phyloP scores from a whole-genome alignment of 2,329 filamentous ascomycete genomes.

The Fusarium sp. region DNA sequence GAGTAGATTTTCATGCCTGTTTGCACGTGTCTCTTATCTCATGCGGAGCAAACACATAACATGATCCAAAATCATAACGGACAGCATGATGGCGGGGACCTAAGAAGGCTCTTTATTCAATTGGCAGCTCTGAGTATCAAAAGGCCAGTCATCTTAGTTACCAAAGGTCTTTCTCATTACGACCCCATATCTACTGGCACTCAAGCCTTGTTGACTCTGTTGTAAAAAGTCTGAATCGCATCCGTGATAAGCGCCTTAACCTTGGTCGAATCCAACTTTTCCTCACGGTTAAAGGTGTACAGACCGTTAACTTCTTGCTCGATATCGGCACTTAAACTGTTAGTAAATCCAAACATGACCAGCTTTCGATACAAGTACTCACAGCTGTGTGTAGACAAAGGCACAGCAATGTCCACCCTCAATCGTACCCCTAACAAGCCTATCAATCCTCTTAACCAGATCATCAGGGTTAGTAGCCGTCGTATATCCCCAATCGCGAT shows the following conservation, averaged over 20 bases:
- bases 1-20: neutral
- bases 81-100: neutral
- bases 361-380: conserved; percentile 45
- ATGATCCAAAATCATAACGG: neutral
- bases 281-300: conserved; percentile 71
- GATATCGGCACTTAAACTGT: conserved; percentile 62
- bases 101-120: neutral
- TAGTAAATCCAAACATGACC: conserved; percentile 14
- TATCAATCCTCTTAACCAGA: conserved; percentile 68
- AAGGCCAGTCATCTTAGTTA: neutral
- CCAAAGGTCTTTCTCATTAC: neutral
- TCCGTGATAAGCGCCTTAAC: conserved; percentile 70
- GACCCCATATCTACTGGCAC: neutral
- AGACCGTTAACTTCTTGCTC: conserved; percentile 78
- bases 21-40: neutral
- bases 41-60: neutral
- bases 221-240: conserved; percentile 61
- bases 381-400: conserved; percentile 76
- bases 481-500: conserved; percentile 75
- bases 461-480: conserved; percentile 72
- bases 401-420: conserved; percentile 69
- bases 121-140: neutral
- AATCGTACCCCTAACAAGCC: conserved; percentile 69
- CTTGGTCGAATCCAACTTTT: conserved; percentile 68
- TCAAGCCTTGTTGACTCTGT: conserved; percentile 36